Conservation (phyloP, 1,284 basidiomycete species). For the Malassezia japonica region DNA sequence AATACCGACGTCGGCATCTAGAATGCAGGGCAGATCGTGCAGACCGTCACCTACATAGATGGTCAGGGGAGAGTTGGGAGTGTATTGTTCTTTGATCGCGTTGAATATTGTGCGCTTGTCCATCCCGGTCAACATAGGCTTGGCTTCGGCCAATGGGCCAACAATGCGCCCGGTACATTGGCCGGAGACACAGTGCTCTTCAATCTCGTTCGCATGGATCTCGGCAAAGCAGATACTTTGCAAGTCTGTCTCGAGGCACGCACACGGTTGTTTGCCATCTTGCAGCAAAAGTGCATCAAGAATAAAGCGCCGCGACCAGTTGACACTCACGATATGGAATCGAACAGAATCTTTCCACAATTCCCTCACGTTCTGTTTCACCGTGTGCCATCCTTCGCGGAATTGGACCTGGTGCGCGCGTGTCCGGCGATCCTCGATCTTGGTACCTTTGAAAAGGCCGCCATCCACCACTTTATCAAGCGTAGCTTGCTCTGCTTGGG, state of each 20-base stretch:
- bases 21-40: conserved; percentile 35
- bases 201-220: conserved; percentile 32
- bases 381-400: conserved; percentile 22
- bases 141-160: conserved; percentile 16
- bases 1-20: conserved; percentile 33
- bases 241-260: neutral
- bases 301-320: conserved; percentile 38
- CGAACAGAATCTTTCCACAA: no score
- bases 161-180: conserved; percentile 23
- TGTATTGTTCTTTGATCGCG: neutral
- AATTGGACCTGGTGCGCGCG: conserved; percentile 18
- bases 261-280: neutral
- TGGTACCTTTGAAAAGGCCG: conserved; percentile 26
- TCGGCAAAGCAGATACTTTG: neutral
- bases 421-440: neutral
- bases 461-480: conserved; percentile 23
- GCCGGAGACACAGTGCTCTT: conserved; percentile 4
- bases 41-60: conserved; percentile 40
- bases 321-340: conserved; percentile 38
- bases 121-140: conserved; percentile 24
- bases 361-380: no score
- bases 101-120: conserved; percentile 28
- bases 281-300: conserved; percentile 13
- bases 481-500: conserved; percentile 23
- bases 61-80: neutral